These are phyloP conservation scores for Kandelia obovata DNA, from an alignment of 345 rosid species.

Conservation along the genomic window DNA sequence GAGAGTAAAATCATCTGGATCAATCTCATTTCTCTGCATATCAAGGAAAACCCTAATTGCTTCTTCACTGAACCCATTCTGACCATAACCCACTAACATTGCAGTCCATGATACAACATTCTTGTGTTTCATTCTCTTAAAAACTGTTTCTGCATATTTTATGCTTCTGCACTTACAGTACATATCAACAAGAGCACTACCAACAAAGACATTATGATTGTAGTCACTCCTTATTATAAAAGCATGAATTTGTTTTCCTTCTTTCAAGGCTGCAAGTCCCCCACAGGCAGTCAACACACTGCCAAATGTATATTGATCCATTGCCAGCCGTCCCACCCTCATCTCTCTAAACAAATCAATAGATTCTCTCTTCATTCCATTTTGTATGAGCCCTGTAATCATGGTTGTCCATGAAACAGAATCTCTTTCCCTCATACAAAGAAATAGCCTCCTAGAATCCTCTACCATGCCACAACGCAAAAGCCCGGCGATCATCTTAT, in stretches of 20 bases:
- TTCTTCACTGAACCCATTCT: conserved; percentile 71
- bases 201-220: conserved; percentile 62
- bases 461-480: conserved; percentile 59
- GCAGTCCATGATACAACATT: conserved; percentile 96
- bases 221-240: conserved; percentile 51
- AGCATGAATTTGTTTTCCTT: conserved; percentile 76
- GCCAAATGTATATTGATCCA: conserved; percentile 89
- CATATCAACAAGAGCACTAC: conserved; percentile 94
- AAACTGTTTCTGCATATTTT: conserved; percentile 60
- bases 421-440: conserved; percentile 63
- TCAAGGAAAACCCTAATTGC: conserved; percentile 60
- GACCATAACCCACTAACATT: conserved; percentile 89
- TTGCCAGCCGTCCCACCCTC: conserved; percentile 52
- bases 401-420: conserved; percentile 80
- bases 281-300: conserved; percentile 84
- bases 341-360: conserved; percentile 56
- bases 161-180: conserved; percentile 72
- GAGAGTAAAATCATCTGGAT: conserved; percentile 76
- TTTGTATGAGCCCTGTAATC: conserved; percentile 73
- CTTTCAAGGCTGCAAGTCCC: conserved; percentile 44
- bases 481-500: conserved; percentile 70
- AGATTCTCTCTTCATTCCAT: conserved; percentile 63
- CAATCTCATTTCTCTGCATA: conserved; percentile 73
- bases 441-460: conserved; percentile 55
- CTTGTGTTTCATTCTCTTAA: conserved; percentile 53